Base-by-base conservation (phyloP, 2,329 filamentous ascomycete genomes). In the Fusarium humuli region DNA sequence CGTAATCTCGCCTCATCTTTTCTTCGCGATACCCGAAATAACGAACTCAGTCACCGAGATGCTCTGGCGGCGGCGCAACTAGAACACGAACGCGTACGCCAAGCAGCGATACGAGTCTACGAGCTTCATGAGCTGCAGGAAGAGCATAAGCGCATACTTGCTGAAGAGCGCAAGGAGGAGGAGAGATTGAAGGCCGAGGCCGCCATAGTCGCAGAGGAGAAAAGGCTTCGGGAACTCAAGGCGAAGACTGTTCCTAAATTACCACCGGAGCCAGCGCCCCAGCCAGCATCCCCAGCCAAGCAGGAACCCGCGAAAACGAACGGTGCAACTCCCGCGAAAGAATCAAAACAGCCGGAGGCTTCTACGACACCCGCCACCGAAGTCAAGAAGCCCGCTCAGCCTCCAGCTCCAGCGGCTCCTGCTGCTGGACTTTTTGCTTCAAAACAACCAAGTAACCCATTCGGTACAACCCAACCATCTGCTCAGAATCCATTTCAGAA, bases 71-170 rank as follows among this genome's bases (percentile, higher is more conserved):
- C 87, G 48, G 91, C 91, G 6, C 88, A 88, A 50, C 83, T 84
- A 16, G 87, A 91, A 74, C 92, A 94, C 77, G 87, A 92, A 40
- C 85, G 87, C 29, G 86, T 95, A 13, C 85, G 86, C 29, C 80
- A 84, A 57, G 79, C 80, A 30, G 86, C 86, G 10, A 77, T 87
- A 37, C 80, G 82, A 18, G 83, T 84, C 9, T 85, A 82, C 58
- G 79, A 85, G 62, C 77, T 85, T 42, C 81, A 88, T 61, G 80
- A 84, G 62, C 73, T 84, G 18, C 77, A 83, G 54, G 79, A 84
- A 67, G 81, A 85, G 67, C 79, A 83, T 63, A 75, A 79, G 37
- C 78, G 81, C 14, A 81, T 86, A 47, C 57, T 80, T 27, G 80
- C 82, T 45, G 79, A 82, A 56, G 83, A 87, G 72, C 79, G 80